Conservation (phyloP, 257 asterid species). For the Capsicum rhomboideum region DNA sequence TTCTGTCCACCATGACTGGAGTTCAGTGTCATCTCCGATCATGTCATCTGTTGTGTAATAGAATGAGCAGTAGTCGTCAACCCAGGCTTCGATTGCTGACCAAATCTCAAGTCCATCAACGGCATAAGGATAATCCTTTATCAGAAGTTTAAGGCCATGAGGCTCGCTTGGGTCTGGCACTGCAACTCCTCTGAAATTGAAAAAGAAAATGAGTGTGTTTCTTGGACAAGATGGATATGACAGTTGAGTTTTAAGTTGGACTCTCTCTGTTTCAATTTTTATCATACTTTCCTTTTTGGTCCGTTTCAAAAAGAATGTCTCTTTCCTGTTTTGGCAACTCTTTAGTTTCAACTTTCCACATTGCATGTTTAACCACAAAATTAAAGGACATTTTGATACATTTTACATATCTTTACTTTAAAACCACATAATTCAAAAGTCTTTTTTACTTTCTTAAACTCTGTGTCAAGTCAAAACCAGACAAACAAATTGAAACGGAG, state of each 20-base stretch:
- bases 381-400: too few relatives aligned
- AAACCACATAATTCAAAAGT: too few relatives aligned
- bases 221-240: background rate
- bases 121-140: constrained; percentile 26
- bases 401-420: too few relatives aligned
- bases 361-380: too few relatives aligned
- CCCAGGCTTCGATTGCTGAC: constrained; percentile 28
- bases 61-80: constrained; percentile 13
- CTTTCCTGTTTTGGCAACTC: too few relatives aligned
- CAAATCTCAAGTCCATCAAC: constrained; percentile 29
- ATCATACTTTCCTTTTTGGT: too few relatives aligned
- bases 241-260: background rate
- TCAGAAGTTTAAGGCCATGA: constrained; percentile 12
- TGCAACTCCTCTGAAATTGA: constrained; percentile 25
- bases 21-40: constrained; percentile 16
- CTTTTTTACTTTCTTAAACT: too few relatives aligned
- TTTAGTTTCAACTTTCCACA: too few relatives aligned
- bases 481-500: too few relatives aligned
- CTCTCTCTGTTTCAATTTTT: too few relatives aligned
- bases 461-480: too few relatives aligned
- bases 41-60: constrained; percentile 10
- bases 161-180: constrained; percentile 16
- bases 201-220: background rate
- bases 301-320: too few relatives aligned
- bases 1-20: constrained; percentile 27